A percentile compares a stretch with the other conserved stretches of the same genome.
Evolutionary conservation across 1,284 basidiomycete genomes (phyloP).

Genomic region (Phellopilus nigrolimitatus): DNA sequence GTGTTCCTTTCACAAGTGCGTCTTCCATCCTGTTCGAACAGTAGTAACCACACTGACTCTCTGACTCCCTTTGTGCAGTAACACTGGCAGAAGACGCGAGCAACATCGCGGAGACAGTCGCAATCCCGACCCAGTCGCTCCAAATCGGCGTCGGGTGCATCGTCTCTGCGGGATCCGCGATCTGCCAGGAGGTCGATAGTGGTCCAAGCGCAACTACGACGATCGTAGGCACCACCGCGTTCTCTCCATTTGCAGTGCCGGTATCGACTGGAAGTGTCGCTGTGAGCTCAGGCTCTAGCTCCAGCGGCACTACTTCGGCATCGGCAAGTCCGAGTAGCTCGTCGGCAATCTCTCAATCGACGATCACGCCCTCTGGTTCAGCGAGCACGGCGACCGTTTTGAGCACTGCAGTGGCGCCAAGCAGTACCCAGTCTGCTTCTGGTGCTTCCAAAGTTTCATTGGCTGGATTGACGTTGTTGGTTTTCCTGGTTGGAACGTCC

Average conservation of each 20-base stretch:
- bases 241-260: slow-evolving; percentile 9
- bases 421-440: too few relatives aligned
- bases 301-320: too few relatives aligned
- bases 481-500: too few relatives aligned
- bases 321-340: too few relatives aligned
- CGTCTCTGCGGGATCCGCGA: slow-evolving; percentile 3
- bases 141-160: slow-evolving; percentile 4
- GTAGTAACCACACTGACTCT: background rate
- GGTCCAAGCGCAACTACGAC: background rate
- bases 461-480: too few relatives aligned
- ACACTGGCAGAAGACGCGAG: slow-evolving; percentile 11
- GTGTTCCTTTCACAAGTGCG: slow-evolving; percentile 15
- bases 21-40: background rate
- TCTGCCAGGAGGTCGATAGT: slow-evolving; percentile 11
- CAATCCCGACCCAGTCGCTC: slow-evolving; percentile 9
- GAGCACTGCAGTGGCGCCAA: too few relatives aligned
- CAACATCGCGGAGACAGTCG: slow-evolving; percentile 7
- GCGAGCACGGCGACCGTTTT: too few relatives aligned
- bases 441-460: too few relatives aligned
- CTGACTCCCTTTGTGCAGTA: background rate
- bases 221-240: background rate
- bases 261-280: background rate
- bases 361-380: too few relatives aligned
- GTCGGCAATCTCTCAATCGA: too few relatives aligned
- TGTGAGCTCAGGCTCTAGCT: background rate